A percentile compares a stretch with the other conserved stretches of the same genome.
Conservation (phyloP, 805 yeast genomes). For the Sungouiozyma ichnusensis region DNA sequence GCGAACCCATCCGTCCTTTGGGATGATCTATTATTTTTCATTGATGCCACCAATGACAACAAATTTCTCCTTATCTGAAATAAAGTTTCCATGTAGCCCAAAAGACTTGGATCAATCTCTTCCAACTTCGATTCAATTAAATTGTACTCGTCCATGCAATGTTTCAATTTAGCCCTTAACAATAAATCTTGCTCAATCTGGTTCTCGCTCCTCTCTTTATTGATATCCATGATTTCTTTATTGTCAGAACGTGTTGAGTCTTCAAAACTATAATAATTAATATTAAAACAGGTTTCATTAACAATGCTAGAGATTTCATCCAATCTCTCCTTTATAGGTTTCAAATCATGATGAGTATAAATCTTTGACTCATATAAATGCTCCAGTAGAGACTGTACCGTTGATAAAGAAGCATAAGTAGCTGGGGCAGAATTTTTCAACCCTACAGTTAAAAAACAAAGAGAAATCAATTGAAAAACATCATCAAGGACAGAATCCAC, state of each 20-base stretch:
- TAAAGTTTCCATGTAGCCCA: constrained; percentile 45
- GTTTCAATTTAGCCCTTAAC: constrained; percentile 53
- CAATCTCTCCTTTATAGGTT: constrained; percentile 65
- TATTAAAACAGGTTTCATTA: constrained; percentile 25
- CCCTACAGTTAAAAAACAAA: constrained; percentile 89
- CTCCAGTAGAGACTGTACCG: constrained; percentile 73
- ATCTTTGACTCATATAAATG: constrained; percentile 75
- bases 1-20: not conserved
- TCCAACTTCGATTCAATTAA: constrained; percentile 48
- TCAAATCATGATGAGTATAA: constrained; percentile 73
- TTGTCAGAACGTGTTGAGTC: constrained; percentile 9
- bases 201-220: constrained; percentile 29
- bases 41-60: constrained; percentile 38
- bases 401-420: constrained; percentile 77
- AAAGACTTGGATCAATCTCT: constrained; percentile 41
- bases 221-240: constrained; percentile 12
- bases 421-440: constrained; percentile 86
- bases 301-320: constrained; percentile 60
- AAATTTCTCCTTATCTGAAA: constrained; percentile 54
- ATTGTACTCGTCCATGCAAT: constrained; percentile 48
- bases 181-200: constrained; percentile 49
- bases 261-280: constrained; percentile 7
- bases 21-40: not conserved
- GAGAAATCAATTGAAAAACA: constrained; percentile 75
- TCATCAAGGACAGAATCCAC: constrained; percentile 78